Evolutionary conservation across 345 rosid genomes (phyloP).

Genomic region (Noccaea caerulescens): DNA sequence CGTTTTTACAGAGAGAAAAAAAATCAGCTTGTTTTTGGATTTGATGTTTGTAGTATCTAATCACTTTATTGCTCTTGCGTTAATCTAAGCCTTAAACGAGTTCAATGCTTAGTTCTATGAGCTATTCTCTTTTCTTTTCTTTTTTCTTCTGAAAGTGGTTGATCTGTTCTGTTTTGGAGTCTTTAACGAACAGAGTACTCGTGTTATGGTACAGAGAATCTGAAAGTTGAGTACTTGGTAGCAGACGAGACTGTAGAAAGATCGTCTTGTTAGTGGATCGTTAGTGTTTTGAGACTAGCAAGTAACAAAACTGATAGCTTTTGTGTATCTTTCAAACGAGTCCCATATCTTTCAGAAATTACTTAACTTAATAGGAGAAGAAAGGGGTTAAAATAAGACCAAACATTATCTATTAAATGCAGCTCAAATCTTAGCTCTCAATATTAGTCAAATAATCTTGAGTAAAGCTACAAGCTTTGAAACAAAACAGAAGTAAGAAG

Average conservation of each 20-base stretch:
- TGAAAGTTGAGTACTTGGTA: background rate
- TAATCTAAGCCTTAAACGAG: background rate
- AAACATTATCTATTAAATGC: background rate
- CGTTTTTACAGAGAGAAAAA: background rate
- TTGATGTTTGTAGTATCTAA: slow-evolving; percentile 35
- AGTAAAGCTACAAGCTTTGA: slow-evolving; percentile 2
- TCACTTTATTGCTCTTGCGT: background rate
- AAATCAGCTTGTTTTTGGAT: background rate
- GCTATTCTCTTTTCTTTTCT: background rate
- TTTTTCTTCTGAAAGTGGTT: background rate
- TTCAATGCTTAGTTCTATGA: background rate
- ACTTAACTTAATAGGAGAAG: too few relatives aligned
- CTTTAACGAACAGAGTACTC: too few relatives aligned
- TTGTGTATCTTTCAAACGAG: too few relatives aligned
- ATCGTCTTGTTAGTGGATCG: background rate
- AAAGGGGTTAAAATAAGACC: background rate
- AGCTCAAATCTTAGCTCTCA: slow-evolving; percentile 4
- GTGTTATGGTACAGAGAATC: background rate
- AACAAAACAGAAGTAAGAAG: background rate
- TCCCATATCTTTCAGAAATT: too few relatives aligned
- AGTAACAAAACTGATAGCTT: background rate
- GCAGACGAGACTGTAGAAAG: background rate
- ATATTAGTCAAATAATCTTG: background rate
- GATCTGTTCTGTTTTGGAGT: background rate
- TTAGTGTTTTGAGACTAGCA: background rate